Conservation (phyloP, 495 filamentous ascomycete genomes). For the Trichoderma virens region DNA sequence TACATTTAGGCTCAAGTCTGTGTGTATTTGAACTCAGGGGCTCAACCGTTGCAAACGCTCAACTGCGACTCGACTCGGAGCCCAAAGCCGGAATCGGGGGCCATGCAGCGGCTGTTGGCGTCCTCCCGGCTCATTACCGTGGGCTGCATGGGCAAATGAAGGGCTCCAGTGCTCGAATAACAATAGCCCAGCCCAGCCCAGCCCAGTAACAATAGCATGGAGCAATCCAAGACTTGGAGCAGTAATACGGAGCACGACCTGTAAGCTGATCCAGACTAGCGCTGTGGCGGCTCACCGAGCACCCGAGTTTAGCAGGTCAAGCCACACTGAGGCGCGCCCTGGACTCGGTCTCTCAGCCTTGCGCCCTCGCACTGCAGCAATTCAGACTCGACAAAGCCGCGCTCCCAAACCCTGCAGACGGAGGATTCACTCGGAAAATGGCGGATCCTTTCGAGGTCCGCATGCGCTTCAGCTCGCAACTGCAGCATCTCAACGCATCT, state of each 20-base stretch:
- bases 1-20: background rate
- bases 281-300: too few species aligned
- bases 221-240: background rate
- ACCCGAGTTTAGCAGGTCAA: background rate
- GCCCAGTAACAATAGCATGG: background rate
- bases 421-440: constrained; percentile 29
- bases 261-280: background rate
- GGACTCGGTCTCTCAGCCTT: background rate
- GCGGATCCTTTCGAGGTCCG: constrained; percentile 97
- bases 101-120: too few species aligned
- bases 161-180: too few species aligned
- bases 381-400: background rate
- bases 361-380: background rate
- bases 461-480: constrained; percentile 85
- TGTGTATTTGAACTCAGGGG: background rate
- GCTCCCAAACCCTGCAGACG: background rate
- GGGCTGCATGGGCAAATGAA: background rate
- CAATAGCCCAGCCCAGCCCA: too few species aligned
- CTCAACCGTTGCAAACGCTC: too few species aligned
- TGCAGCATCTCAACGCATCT: constrained; percentile 83
- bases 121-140: too few species aligned
- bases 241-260: background rate
- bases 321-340: background rate
- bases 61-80: background rate
- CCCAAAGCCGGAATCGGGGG: too few species aligned